Conservation (phyloP, 176 grass and related monocot species). For the Avena sativa region DNA sequence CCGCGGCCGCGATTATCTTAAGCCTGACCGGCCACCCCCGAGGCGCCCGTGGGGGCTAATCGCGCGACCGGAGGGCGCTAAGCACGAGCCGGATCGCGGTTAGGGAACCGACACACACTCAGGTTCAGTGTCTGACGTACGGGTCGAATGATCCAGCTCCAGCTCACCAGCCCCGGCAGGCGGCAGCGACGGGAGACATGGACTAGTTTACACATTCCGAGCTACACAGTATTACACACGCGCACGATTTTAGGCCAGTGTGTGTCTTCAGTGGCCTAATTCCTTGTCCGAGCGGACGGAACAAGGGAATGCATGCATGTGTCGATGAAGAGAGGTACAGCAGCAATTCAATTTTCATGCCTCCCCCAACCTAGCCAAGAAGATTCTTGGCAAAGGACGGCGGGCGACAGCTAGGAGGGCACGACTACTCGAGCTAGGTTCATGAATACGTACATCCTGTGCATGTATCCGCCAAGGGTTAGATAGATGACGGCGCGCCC, state of each 20-base stretch:
- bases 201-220: slow-evolving; percentile 34
- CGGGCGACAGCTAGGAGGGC: neutral
- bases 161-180: slow-evolving; percentile 37
- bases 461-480: neutral
- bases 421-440: slow-evolving; percentile 25
- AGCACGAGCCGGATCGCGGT: slow-evolving; percentile 17
- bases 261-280: neutral
- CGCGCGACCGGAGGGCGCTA: slow-evolving; percentile 1
- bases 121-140: slow-evolving; percentile 42
- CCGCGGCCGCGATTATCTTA: slow-evolving; percentile 46
- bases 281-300: slow-evolving; percentile 4
- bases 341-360: neutral
- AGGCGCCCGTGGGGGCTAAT: slow-evolving; percentile 37
- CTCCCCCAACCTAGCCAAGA: slow-evolving; percentile 1
- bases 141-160: slow-evolving; percentile 18
- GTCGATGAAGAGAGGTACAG: neutral
- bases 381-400: slow-evolving; percentile 39
- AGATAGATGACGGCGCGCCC: neutral
- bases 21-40: neutral
- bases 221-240: neutral
- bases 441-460: slow-evolving; percentile 28
- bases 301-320: slow-evolving; percentile 15
- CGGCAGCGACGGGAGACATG: neutral
- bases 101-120: slow-evolving; percentile 23
- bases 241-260: neutral